phyloP scores from a whole-genome alignment of 768 basidiomycete genomes.

The Coprinellus micaceus region DNA sequence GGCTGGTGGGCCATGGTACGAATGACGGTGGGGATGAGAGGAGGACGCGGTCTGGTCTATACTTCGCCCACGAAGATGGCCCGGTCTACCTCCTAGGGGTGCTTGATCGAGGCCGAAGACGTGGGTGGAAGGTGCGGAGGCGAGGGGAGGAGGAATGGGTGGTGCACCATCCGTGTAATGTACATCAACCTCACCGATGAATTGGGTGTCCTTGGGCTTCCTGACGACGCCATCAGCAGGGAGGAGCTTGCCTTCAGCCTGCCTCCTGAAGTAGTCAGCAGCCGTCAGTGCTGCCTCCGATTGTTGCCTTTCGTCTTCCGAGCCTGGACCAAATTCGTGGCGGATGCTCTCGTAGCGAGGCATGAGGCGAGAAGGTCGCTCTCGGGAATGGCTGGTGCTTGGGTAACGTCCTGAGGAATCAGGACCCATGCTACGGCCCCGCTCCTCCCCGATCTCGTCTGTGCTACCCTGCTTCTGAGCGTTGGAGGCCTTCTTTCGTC shows the following conservation, averaged over 20 bases:
- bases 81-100: not conserved
- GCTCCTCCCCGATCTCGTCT: conserved; percentile 31
- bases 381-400: conserved; percentile 10
- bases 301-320: conserved; percentile 20
- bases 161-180: conserved; percentile 25
- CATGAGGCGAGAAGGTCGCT: conserved; percentile 13
- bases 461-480: conserved; percentile 20
- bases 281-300: conserved; percentile 39
- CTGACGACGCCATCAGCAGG: conserved; percentile 29
- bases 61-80: conserved; percentile 1
- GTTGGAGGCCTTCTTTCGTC: conserved; percentile 55
- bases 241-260: conserved; percentile 54
- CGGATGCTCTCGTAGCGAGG: conserved; percentile 24
- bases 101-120: not conserved
- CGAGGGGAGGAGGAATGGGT: conserved; percentile 1
- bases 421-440: conserved; percentile 17
- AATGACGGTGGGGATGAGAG: conserved; percentile 8
- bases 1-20: conserved; percentile 1
- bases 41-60: conserved; percentile 1
- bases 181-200: conserved; percentile 28
- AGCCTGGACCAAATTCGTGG: conserved; percentile 27
- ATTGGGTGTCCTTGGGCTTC: conserved; percentile 26
- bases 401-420: conserved; percentile 10
- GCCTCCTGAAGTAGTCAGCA: conserved; percentile 64
- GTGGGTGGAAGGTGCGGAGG: not conserved